Percentiles rank a stretch among this genome's conserved stretches.
Conservation (phyloP, 352 stramenopile genomes). For the Phytopythium kandeliae region DNA sequence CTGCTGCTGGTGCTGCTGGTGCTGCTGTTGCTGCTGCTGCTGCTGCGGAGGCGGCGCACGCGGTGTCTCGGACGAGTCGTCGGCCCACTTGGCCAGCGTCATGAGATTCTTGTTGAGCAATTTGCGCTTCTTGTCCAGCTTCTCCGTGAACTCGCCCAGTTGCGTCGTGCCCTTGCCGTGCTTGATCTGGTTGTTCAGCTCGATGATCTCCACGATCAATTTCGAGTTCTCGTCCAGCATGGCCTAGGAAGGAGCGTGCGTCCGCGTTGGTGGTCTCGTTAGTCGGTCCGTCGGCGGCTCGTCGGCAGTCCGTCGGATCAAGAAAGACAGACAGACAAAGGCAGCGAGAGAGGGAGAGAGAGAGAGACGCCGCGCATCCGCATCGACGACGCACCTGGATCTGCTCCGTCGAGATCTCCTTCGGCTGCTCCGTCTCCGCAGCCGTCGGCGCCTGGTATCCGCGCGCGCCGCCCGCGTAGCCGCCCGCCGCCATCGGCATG, state of each 20-base stretch:
- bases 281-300: no score
- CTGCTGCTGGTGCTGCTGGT: conserved; percentile 22
- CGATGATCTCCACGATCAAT: conserved; percentile 86
- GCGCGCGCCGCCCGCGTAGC: conserved; percentile 10
- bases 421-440: conserved; percentile 40
- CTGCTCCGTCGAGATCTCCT: conserved; percentile 76
- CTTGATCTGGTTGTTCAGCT: conserved; percentile 86
- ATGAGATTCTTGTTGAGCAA: conserved; percentile 89
- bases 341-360: no score
- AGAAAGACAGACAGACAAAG: no score
- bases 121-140: conserved; percentile 87
- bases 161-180: conserved; percentile 71
- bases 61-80: conserved; percentile 71
- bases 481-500: conserved; percentile 23
- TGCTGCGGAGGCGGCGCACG: conserved; percentile 24
- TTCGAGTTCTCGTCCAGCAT: conserved; percentile 86
- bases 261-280: neutral
- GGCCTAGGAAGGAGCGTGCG: conserved; percentile 33
- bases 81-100: conserved; percentile 85
- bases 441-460: conserved; percentile 19
- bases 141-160: conserved; percentile 75
- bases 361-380: neutral
- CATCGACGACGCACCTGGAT: conserved; percentile 51
- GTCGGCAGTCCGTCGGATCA: no score
- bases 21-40: conserved; percentile 21